These are phyloP conservation scores for Trametopsis cervina DNA, from an alignment of 768 basidiomycete species.

Conservation along the genomic window DNA sequence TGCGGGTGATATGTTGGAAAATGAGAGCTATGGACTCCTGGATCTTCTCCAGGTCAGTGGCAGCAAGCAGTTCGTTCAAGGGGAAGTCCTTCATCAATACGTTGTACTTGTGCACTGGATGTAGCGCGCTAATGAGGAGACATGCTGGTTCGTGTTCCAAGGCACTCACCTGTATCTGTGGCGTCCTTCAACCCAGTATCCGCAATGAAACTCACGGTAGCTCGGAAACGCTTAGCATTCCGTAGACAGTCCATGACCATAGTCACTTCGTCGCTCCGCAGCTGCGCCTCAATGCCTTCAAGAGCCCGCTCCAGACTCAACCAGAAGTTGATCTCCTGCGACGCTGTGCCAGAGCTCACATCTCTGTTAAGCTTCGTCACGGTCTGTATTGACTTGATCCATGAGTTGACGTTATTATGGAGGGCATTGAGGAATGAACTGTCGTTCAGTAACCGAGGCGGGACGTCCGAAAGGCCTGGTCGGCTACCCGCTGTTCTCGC, in stretches of 20 bases:
- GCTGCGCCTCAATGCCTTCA: slow-evolving; percentile 88
- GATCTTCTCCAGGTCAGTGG: slow-evolving; percentile 93
- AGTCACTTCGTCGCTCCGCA: slow-evolving; percentile 86
- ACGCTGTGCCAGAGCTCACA: slow-evolving; percentile 90
- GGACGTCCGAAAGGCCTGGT: slow-evolving; percentile 73
- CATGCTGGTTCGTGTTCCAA: background rate
- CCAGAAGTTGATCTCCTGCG: slow-evolving; percentile 99
- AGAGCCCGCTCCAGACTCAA: slow-evolving; percentile 88
- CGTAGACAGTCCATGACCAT: slow-evolving; percentile 92
- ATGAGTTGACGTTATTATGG: slow-evolving; percentile 89
- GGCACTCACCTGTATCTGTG: slow-evolving; percentile 66
- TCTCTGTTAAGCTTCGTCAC: slow-evolving; percentile 95
- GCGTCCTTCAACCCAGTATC: slow-evolving; percentile 97
- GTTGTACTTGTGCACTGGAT: slow-evolving; percentile 92
- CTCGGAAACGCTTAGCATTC: slow-evolving; percentile 94
- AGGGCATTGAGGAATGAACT: slow-evolving; percentile 89
- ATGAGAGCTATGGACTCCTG: slow-evolving; percentile 84
- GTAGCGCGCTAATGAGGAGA: background rate
- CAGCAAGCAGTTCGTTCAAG: slow-evolving; percentile 90
- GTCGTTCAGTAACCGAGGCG: slow-evolving; percentile 72
- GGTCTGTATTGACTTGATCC: slow-evolving; percentile 97
- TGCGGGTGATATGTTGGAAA: slow-evolving; percentile 92
- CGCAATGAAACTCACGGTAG: slow-evolving; percentile 95
- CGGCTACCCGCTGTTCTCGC: slow-evolving; percentile 47
- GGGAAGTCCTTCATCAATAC: slow-evolving; percentile 99